phyloP scores from a whole-genome alignment of 78 protist species.

The Chrysochromulina parva region DNA sequence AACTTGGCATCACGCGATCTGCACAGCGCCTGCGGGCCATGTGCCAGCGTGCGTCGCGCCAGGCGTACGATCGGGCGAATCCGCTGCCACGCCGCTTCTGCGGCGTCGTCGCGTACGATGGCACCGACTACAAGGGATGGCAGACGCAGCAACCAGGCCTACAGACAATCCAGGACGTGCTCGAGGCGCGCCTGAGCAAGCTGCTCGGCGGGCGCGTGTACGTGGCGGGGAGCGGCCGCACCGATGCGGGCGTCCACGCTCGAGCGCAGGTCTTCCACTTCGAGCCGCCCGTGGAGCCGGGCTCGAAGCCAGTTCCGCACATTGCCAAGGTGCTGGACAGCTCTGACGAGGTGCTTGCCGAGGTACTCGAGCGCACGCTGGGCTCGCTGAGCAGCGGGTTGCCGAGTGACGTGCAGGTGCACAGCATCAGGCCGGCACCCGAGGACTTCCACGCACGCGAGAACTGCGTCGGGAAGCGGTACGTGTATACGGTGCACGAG shows the following conservation, averaged over 20 bases:
- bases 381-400: not conserved
- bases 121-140: not conserved
- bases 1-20: too few species aligned
- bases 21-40: too few species aligned
- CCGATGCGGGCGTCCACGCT: constrained; percentile 19
- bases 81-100: too few species aligned
- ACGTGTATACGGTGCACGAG: not conserved
- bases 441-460: not conserved
- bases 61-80: too few species aligned
- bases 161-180: not conserved
- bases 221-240: not conserved
- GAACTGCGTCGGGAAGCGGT: not conserved
- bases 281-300: not conserved
- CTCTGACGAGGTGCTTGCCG: not conserved
- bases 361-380: not conserved
- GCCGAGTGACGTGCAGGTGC: not conserved
- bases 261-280: not conserved
- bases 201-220: not conserved
- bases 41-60: too few species aligned
- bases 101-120: not conserved
- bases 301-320: not conserved
- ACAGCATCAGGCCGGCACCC: not conserved
- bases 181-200: not conserved
- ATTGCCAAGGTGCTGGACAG: not conserved
- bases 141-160: not conserved